Conservation (phyloP, 257 asterid genomes). For the Solanum chilense region DNA sequence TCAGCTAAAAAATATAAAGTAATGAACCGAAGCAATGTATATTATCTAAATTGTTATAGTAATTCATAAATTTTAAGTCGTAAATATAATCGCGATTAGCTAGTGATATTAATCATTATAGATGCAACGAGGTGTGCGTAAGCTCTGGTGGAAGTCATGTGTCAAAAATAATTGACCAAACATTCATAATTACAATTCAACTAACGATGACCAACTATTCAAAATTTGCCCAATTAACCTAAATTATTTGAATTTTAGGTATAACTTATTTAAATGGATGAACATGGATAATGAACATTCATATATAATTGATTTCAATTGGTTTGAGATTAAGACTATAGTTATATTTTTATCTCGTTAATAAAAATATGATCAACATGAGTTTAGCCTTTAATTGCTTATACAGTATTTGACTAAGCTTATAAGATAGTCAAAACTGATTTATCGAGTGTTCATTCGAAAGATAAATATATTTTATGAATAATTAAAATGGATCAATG, state of each 20-base stretch:
- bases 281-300: not conserved
- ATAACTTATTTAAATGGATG: not conserved
- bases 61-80: not conserved
- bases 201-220: not conserved
- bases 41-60: accelerated
- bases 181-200: not conserved
- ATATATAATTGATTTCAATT: not conserved
- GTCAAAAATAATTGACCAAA: not conserved
- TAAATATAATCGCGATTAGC: accelerated
- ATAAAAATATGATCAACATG: not conserved
- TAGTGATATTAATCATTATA: not conserved
- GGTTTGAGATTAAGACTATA: not conserved
- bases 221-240: not conserved
- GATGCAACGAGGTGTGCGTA: not conserved
- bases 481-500: not conserved
- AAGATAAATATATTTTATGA: too few species aligned
- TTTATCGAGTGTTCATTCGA: not conserved
- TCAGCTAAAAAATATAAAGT: too few species aligned
- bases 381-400: not conserved
- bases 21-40: accelerated
- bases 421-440: not conserved
- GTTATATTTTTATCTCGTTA: not conserved
- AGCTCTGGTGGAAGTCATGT: not conserved
- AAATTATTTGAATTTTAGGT: not conserved
- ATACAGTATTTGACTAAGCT: not conserved